A percentile compares a stretch with the other conserved stretches of the same genome.
These are phyloP conservation scores for Hygrocybe punicea DNA, from an alignment of 768 basidiomycete genomes.

Conservation along the genomic window DNA sequence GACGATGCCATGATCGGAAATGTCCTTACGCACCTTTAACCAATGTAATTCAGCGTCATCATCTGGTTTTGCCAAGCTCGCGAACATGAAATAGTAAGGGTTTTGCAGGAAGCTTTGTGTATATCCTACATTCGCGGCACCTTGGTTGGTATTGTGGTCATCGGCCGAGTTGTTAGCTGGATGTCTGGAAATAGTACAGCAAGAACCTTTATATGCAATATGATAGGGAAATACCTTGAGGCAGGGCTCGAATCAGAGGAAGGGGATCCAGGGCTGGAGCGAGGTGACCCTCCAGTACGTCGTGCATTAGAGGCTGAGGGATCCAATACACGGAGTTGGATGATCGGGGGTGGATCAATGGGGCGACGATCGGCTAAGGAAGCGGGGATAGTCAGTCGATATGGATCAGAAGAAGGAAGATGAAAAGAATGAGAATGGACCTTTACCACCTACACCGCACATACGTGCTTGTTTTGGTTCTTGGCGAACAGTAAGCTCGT, in stretches of 20 bases:
- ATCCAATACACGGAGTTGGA: conserved; percentile 88
- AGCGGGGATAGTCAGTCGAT: not conserved
- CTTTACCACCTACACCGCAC: conserved; percentile 85
- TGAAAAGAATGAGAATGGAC: conserved; percentile 29
- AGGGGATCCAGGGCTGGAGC: conserved; percentile 1
- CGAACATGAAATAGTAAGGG: conserved; percentile 96
- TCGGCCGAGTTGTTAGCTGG: not conserved
- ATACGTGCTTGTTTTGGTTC: conserved; percentile 90
- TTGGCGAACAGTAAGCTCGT: conserved; percentile 82
- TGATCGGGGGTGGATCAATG: conserved; percentile 94
- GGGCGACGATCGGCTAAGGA: conserved; percentile 84
- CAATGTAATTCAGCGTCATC: conserved; percentile 81
- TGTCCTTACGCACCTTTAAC: not conserved
- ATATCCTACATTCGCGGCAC: conserved; percentile 36
- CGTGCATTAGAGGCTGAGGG: conserved; percentile 19
- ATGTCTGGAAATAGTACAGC: not conserved
- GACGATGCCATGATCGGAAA: no score
- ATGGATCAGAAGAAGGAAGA: not conserved
- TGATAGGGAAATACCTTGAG: not conserved
- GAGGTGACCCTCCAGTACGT: not conserved
- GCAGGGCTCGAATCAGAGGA: not conserved
- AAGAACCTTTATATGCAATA: not conserved
- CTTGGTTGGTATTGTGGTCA: not conserved
- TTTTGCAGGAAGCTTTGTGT: conserved; percentile 74
- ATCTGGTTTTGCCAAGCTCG: conserved; percentile 83